Evolutionary conservation across 352 stramenopile species (phyloP).

Genomic region (Globisporangium lucens): DNA sequence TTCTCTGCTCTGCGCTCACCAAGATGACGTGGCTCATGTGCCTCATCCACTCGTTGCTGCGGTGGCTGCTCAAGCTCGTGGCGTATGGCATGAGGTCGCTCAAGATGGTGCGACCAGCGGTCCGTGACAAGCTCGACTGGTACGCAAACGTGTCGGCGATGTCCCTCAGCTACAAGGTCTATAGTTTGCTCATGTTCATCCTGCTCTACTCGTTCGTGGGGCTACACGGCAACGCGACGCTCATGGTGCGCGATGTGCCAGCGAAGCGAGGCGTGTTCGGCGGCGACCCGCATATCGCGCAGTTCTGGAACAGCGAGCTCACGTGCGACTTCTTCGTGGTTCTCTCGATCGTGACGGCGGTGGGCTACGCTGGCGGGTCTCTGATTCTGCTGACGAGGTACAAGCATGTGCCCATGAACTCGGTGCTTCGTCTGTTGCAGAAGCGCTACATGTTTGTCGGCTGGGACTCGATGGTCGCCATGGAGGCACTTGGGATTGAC

Average conservation of each 20-base stretch:
- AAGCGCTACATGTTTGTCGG: conserved; percentile 36
- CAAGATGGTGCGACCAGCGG: conserved; percentile 24
- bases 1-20: no score
- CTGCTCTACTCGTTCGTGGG: conserved; percentile 27
- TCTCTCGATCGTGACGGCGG: conserved; percentile 17
- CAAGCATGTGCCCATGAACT: conserved; percentile 26
- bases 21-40: conserved; percentile 59
- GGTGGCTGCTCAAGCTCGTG: conserved; percentile 28
- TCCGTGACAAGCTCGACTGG: conserved; percentile 25
- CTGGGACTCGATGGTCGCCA: conserved; percentile 36
- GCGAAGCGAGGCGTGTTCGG: conserved; percentile 29
- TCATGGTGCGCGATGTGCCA: conserved; percentile 25
- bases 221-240: conserved; percentile 24
- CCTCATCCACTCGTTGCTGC: conserved; percentile 35
- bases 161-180: conserved; percentile 49
- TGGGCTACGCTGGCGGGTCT: conserved; percentile 15
- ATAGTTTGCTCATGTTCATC: conserved; percentile 32
- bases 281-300: conserved; percentile 26
- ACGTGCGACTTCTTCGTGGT: conserved; percentile 42
- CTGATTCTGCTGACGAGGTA: conserved; percentile 29
- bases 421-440: conserved; percentile 31
- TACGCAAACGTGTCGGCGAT: conserved; percentile 28
- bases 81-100: conserved; percentile 85
- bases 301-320: conserved; percentile 46
- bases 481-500: conserved; percentile 38